These are phyloP conservation scores for Boletus vinaceobasis DNA, from an alignment of 768 basidiomycete genomes.

Conservation along the genomic window DNA sequence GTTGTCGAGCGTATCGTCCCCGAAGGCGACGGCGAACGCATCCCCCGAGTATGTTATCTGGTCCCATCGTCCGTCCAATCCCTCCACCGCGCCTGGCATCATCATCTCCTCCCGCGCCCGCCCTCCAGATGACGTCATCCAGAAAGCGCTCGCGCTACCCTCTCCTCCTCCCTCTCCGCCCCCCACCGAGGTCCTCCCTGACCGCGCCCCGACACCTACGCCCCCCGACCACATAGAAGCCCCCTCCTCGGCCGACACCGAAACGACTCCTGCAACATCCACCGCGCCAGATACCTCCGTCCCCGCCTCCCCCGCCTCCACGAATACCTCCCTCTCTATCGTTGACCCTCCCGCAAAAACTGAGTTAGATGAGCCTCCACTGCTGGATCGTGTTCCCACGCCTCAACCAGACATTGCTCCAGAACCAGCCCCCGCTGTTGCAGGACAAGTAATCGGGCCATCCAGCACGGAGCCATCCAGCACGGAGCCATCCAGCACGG, in stretches of 20 bases:
- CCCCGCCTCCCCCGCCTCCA: constrained; percentile 55
- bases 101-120: constrained; percentile 65
- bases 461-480: too few relatives aligned
- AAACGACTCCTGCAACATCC: constrained; percentile 48
- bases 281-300: constrained; percentile 47
- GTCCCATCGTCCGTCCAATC: constrained; percentile 68
- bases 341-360: constrained; percentile 22
- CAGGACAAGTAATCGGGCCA: constrained; percentile 1
- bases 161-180: constrained; percentile 49
- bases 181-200: constrained; percentile 11
- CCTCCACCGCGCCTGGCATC: constrained; percentile 61
- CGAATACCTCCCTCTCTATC: constrained; percentile 55
- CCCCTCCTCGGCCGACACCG: constrained; percentile 47
- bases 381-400: constrained; percentile 12
- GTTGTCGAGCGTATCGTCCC: constrained; percentile 3
- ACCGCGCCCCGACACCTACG: constrained; percentile 1
- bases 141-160: constrained; percentile 49
- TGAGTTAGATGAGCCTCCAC: constrained; percentile 4
- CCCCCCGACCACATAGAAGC: constrained; percentile 25
- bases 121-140: constrained; percentile 58
- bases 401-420: constrained; percentile 8
- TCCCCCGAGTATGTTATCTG: constrained; percentile 56
- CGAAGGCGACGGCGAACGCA: background rate
- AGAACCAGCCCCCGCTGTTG: background rate
- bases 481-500: background rate